phyloP scores from a whole-genome alignment of 176 grass and related monocot genomes.

The Rhynchospora breviuscula region DNA sequence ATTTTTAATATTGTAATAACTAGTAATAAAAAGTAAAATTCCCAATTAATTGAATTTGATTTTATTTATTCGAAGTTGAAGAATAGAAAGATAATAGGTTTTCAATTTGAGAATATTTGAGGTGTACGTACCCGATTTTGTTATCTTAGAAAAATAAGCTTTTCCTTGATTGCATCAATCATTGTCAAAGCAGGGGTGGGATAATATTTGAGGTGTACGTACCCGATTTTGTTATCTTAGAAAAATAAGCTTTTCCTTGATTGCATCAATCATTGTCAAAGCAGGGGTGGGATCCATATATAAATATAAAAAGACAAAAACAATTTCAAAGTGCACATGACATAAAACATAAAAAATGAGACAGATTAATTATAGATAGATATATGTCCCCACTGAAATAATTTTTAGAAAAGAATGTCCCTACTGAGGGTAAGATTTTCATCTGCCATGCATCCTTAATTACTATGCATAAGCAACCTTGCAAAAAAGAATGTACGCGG shows the following conservation, averaged over 20 bases:
- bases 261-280: neutral
- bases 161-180: neutral
- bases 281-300: neutral
- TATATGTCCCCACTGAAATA: neutral
- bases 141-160: neutral
- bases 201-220: neutral
- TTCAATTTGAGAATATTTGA: no score
- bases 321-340: neutral
- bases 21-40: no score
- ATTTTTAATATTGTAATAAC: no score
- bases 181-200: neutral
- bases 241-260: neutral
- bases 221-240: neutral
- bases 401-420: neutral
- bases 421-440: no score
- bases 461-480: no score
- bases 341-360: neutral
- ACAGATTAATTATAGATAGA: no score
- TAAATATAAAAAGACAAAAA: neutral
- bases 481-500: no score
- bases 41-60: no score
- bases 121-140: neutral
- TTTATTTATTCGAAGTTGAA: no score
- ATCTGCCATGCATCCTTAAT: no score
- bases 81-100: no score